phyloP scores from a whole-genome alignment of 2,329 filamentous ascomycete species.

The Curvularia sp. region DNA sequence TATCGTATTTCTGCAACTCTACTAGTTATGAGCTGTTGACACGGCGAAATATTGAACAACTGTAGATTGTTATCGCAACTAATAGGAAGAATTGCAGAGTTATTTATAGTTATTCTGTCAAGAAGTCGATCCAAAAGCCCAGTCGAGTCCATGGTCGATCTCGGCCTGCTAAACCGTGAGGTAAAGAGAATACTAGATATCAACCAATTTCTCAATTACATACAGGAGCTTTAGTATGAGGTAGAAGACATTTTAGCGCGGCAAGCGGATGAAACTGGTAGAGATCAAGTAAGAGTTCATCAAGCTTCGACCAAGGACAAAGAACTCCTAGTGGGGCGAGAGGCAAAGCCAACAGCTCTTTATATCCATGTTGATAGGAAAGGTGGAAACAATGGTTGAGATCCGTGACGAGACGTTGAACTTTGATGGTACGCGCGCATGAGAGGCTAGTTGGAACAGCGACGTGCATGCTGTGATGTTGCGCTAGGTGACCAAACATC shows the following conservation, averaged over 20 bases:
- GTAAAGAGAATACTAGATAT: constrained; percentile 13
- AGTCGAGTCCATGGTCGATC: constrained; percentile 16
- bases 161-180: constrained; percentile 13
- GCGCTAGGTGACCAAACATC: constrained; percentile 11
- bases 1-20: too few species aligned
- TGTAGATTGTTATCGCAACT: too few species aligned
- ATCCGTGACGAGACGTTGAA: constrained; percentile 5
- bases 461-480: constrained; percentile 11
- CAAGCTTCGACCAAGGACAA: too few species aligned
- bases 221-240: constrained; percentile 4
- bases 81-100: too few species aligned
- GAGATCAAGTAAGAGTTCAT: too few species aligned
- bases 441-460: constrained; percentile 11
- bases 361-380: too few species aligned
- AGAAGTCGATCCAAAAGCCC: constrained; percentile 18
- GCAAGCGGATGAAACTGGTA: constrained; percentile 7
- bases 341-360: too few species aligned
- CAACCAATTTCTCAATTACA: constrained; percentile 10
- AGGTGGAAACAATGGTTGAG: constrained; percentile 14
- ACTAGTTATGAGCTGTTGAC: too few species aligned
- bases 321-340: too few species aligned
- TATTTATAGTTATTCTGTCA: too few species aligned
- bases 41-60: too few species aligned
- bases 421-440: too few species aligned
- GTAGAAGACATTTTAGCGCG: constrained; percentile 7